Conservation (phyloP, 2,329 filamentous ascomycete species). For the Meredithiella fracta region DNA sequence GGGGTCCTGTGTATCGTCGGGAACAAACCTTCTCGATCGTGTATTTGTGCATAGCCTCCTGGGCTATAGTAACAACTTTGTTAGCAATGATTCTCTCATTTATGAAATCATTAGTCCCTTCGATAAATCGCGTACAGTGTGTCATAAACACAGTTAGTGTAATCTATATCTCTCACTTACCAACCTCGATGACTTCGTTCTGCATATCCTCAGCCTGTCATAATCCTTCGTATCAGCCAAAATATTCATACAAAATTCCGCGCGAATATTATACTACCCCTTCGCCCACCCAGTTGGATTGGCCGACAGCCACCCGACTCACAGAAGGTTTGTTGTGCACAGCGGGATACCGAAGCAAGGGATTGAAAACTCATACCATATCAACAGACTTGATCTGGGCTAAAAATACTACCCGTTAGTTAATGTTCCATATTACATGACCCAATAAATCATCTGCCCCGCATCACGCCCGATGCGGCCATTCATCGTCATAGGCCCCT, state of each 20-base stretch:
- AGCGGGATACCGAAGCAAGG: background rate
- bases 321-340: background rate
- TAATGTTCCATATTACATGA: background rate
- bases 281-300: no score
- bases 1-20: background rate
- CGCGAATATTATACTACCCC: no score
- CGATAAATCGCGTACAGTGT: no score
- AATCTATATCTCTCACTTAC: constrained; percentile 47
- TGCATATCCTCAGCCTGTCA: constrained; percentile 90
- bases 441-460: background rate
- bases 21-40: constrained; percentile 41
- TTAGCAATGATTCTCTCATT: background rate
- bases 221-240: background rate
- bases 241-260: background rate
- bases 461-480: no score
- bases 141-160: background rate
- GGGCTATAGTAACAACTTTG: constrained; percentile 27
- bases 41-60: constrained; percentile 47
- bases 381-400: constrained; percentile 96
- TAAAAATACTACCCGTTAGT: constrained; percentile 24
- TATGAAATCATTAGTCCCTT: no score
- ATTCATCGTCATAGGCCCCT: background rate
- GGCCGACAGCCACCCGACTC: background rate
- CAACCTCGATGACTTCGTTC: constrained; percentile 83
- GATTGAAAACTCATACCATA: constrained; percentile 50